Conservation (phyloP, 2,329 filamentous ascomycete genomes). For the Daldinia eschscholtzii region DNA sequence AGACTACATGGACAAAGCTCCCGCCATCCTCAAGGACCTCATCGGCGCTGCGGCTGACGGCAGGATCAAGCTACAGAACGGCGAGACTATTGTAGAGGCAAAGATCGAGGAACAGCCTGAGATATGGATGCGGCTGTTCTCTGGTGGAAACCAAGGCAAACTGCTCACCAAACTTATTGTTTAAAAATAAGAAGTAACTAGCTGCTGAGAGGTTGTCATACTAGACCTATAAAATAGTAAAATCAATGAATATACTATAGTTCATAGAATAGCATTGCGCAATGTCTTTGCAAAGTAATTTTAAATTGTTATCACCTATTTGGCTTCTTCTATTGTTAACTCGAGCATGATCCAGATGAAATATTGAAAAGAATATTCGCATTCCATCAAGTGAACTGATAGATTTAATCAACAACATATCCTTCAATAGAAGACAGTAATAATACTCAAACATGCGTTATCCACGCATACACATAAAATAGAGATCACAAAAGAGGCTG, state of each 20-base stretch:
- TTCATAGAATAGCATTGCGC: not conserved
- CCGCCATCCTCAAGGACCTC: constrained; percentile 45
- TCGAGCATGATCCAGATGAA: no score
- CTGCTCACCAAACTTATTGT: constrained; percentile 47
- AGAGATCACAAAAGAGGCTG: no score
- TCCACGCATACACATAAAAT: no score
- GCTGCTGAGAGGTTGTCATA: not conserved
- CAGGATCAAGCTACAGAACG: constrained; percentile 42
- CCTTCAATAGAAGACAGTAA: no score
- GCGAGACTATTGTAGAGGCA: constrained; percentile 49
- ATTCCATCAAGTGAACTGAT: no score
- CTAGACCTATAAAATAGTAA: not conserved
- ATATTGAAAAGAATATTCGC: no score
- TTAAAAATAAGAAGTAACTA: constrained; percentile 9
- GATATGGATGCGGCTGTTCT: constrained; percentile 50
- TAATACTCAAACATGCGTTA: no score
- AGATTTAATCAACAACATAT: no score
- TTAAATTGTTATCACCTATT: not conserved
- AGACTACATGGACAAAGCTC: constrained; percentile 53
- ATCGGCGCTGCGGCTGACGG: constrained; percentile 47
- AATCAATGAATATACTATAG: not conserved
- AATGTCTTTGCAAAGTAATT: not conserved
- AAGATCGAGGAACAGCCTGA: constrained; percentile 49
- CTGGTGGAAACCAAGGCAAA: constrained; percentile 48
- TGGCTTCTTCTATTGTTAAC: not conserved